Evolutionary conservation across 75 land plant genomes (phyloP).

Genomic region (Selaginella moellendorffii): DNA sequence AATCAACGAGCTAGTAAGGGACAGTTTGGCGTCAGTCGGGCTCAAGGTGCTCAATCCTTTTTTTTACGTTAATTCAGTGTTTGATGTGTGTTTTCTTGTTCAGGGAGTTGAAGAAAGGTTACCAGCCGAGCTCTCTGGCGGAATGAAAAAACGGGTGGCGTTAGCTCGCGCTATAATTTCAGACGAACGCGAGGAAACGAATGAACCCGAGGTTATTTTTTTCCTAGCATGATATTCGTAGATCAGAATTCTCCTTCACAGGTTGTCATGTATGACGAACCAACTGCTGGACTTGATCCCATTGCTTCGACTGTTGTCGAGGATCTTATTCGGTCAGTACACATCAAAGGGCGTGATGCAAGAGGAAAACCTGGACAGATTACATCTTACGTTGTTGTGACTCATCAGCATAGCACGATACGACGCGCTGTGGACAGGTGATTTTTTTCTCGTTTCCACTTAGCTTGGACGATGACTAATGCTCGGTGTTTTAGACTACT

Average conservation of each 20-base stretch:
- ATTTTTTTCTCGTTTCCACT: neutral
- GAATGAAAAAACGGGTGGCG: conserved; percentile 98
- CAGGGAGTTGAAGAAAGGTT: conserved; percentile 86
- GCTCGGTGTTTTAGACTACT: conserved; percentile 33
- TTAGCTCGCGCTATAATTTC: conserved; percentile 90
- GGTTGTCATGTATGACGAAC: conserved; percentile 96
- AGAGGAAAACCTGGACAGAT: conserved; percentile 71
- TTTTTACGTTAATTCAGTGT: neutral
- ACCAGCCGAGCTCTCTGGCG: conserved; percentile 95
- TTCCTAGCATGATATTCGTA: conserved; percentile 14
- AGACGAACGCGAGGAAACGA: conserved; percentile 43
- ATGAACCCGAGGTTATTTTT: conserved; percentile 63
- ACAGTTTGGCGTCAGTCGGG: conserved; percentile 86
- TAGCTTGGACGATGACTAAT: neutral
- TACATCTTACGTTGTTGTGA: conserved; percentile 85
- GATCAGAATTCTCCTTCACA: conserved; percentile 29
- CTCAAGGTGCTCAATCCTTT: conserved; percentile 45
- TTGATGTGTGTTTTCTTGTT: neutral
- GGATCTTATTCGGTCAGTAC: conserved; percentile 93
- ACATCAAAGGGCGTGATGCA: conserved; percentile 57
- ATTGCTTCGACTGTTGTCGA: conserved; percentile 98
- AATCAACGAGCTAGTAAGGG: conserved; percentile 79
- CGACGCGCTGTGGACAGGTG: conserved; percentile 93
- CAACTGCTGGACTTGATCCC: conserved; percentile 95
- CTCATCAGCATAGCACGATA: conserved; percentile 95